Conservation (phyloP, 2,329 filamentous ascomycete genomes). For the Sclerotinia borealis region DNA sequence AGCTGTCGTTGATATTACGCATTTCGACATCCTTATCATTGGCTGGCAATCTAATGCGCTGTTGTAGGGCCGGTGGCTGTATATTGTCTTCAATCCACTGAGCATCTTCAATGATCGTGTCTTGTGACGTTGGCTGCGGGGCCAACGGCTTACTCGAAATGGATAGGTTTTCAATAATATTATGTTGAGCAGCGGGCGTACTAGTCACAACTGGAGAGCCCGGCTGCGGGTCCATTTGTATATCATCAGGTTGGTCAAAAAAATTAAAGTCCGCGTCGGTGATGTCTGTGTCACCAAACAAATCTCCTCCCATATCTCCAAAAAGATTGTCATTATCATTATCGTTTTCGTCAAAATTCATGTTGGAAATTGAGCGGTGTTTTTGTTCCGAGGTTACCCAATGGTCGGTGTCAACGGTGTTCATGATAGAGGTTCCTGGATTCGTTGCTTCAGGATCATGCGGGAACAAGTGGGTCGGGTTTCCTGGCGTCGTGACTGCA, state of each 20-base stretch:
- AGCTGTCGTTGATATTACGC: not conserved
- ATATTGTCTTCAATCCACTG: not conserved
- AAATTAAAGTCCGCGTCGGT: conserved; percentile 81
- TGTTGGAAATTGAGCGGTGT: conserved; percentile 18
- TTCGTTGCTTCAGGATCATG: conserved; percentile 34
- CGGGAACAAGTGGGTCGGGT: conserved; percentile 34
- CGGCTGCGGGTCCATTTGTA: conserved; percentile 18
- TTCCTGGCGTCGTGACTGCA: conserved; percentile 49
- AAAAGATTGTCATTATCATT: conserved; percentile 48
- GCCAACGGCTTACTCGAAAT: not conserved
- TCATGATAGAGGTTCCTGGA: conserved; percentile 10
- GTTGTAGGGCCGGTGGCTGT: not conserved
- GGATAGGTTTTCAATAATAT: not conserved
- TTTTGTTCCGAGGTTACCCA: conserved; percentile 28
- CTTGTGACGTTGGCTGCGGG: not conserved
- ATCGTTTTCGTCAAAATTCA: conserved; percentile 26
- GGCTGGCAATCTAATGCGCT: not conserved
- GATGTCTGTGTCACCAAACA: conserved; percentile 59
- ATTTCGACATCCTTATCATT: not conserved
- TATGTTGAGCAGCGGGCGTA: not conserved
- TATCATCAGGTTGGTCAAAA: conserved; percentile 57
- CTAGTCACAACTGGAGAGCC: not conserved
- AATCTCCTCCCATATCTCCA: conserved; percentile 61
- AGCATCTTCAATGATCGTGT: conserved; percentile 2
- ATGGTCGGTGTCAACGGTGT: conserved; percentile 24